Evolutionary conservation across 768 basidiomycete genomes (phyloP).

Genomic region (Russula virescens): DNA sequence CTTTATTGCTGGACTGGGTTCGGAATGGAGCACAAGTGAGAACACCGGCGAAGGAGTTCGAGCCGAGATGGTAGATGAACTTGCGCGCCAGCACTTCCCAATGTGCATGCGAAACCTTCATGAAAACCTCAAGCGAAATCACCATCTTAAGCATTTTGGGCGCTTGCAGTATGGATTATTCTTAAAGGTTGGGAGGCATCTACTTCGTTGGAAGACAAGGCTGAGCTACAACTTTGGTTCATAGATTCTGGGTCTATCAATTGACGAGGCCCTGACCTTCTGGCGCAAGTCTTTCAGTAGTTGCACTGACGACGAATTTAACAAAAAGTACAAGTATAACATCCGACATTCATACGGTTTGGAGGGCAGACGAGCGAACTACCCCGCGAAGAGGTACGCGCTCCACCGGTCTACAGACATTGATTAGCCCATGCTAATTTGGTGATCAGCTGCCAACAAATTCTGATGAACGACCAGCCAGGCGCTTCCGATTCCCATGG

Average conservation of each 20-base stretch:
- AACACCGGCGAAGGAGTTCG: conserved; percentile 61
- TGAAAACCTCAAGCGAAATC: conserved; percentile 65
- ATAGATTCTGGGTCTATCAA: conserved; percentile 85
- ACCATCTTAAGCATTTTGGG: conserved; percentile 90
- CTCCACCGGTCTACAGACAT: background rate
- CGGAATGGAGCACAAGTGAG: conserved; percentile 66
- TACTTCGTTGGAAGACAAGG: background rate
- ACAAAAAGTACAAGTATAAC: conserved; percentile 96
- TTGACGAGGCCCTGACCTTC: conserved; percentile 90
- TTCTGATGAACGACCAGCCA: conserved; percentile 66
- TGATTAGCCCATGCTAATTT: background rate
- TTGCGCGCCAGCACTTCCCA: conserved; percentile 87
- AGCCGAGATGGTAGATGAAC: conserved; percentile 90
- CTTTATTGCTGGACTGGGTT: conserved; percentile 85
- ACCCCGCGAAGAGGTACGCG: conserved; percentile 80
- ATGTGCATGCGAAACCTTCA: conserved; percentile 93
- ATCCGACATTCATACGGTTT: conserved; percentile 93
- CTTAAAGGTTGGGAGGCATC: conserved; percentile 69
- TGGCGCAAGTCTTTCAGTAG: conserved; percentile 84
- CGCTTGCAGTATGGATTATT: conserved; percentile 90
- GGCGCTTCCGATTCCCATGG: conserved; percentile 68
- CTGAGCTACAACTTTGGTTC: background rate
- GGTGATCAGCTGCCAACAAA: conserved; percentile 72
- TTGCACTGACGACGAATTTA: conserved; percentile 91
- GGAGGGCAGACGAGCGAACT: conserved; percentile 92